Evolutionary conservation across 2,329 filamentous ascomycete genomes (phyloP).

Genomic region (Akanthomyces uredinophilus): DNA sequence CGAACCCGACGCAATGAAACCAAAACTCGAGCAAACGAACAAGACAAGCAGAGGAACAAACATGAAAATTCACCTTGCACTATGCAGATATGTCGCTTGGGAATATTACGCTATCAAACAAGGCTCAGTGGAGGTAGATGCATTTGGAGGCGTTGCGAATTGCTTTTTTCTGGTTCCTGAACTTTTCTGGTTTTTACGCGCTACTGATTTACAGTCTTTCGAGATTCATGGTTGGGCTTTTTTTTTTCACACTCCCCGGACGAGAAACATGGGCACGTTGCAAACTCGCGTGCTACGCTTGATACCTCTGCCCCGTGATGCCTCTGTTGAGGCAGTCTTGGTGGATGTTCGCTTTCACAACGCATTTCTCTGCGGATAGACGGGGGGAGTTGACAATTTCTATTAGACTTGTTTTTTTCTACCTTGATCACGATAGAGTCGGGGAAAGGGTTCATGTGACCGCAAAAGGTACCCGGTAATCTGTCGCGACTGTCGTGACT

Average conservation of each 20-base stretch:
- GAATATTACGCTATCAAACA: constrained; percentile 12
- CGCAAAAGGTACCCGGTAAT: constrained; percentile 13
- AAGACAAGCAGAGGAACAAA: background rate
- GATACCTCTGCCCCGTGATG: constrained; percentile 4
- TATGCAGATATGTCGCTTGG: background rate
- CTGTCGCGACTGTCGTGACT: constrained; percentile 10
- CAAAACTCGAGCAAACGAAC: constrained; percentile 4
- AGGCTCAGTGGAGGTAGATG: constrained; percentile 28
- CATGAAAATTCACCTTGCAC: background rate
- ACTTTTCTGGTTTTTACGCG: constrained; percentile 24
- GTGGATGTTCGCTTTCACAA: constrained; percentile 16
- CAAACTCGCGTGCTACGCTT: constrained; percentile 12
- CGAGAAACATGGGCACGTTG: constrained; percentile 10
- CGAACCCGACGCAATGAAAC: background rate
- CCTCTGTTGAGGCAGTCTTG: constrained; percentile 1
- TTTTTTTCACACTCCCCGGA: constrained; percentile 17
- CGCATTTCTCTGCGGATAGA: constrained; percentile 22
- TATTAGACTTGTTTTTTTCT: constrained; percentile 23
- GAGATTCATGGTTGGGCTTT: constrained; percentile 15
- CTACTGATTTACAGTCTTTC: constrained; percentile 19
- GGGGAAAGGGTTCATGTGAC: constrained; percentile 13
- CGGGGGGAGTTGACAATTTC: constrained; percentile 25
- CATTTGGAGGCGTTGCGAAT: constrained; percentile 34
- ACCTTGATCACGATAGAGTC: constrained; percentile 23
- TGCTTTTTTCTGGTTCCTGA: constrained; percentile 21